Evolutionary conservation across 208 protist genomes (phyloP).

Genomic region (Herpetomonas samuelpessoai): DNA sequence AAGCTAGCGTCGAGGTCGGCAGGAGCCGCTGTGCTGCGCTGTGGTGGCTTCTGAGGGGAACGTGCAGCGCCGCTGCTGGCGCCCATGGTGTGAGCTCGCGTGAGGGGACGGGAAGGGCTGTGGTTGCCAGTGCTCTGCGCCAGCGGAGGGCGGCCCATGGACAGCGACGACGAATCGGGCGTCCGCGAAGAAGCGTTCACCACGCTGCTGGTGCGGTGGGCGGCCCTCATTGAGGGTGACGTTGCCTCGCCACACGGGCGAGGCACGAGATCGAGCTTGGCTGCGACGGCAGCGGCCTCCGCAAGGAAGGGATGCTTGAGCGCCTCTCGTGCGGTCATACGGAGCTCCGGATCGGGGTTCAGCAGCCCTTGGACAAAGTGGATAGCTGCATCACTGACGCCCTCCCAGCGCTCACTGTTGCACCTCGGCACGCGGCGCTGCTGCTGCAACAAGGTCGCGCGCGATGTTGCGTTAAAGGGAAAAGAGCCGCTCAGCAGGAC

Average conservation of each 20-base stretch:
- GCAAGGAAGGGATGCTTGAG: constrained; percentile 66
- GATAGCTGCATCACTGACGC: constrained; percentile 57
- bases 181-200: too few species aligned
- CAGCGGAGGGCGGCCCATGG: too few species aligned
- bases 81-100: too few species aligned
- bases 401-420: constrained; percentile 55
- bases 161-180: too few species aligned
- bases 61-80: too few species aligned
- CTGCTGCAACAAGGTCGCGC: constrained; percentile 58
- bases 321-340: constrained; percentile 46
- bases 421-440: constrained; percentile 62
- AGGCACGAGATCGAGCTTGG: constrained; percentile 58
- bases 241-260: constrained; percentile 22
- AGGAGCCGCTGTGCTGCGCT: neutral
- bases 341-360: constrained; percentile 49
- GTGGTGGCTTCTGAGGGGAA: too few species aligned
- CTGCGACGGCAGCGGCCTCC: constrained; percentile 33
- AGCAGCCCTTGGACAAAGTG: constrained; percentile 68
- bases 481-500: constrained; percentile 84
- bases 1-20: neutral
- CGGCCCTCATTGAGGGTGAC: too few species aligned
- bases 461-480: constrained; percentile 69
- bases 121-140: too few species aligned
- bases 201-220: too few species aligned
- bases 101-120: too few species aligned